Evolutionary conservation across 129 eudicot genomes (phyloP).

Genomic region (Artemisia tridentata): DNA sequence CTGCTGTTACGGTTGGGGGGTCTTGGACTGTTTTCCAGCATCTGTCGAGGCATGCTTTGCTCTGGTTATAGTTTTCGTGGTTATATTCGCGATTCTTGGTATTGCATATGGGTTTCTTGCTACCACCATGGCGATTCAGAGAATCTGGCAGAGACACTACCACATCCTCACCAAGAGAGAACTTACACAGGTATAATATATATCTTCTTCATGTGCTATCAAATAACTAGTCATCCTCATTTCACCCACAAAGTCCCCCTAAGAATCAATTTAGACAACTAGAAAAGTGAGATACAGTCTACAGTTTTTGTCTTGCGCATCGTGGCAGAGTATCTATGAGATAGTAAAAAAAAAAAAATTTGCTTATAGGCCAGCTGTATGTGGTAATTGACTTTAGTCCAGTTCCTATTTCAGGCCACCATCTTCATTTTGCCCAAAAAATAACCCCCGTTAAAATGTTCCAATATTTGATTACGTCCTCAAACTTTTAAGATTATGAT

Average conservation of each 20-base stretch:
- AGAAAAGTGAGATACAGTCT: not conserved
- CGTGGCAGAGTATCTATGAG: not conserved
- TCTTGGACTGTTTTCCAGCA: slow-evolving; percentile 80
- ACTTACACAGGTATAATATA: slow-evolving; percentile 66
- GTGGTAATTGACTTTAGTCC: not conserved
- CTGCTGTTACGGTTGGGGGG: slow-evolving; percentile 91
- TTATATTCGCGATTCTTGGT: slow-evolving; percentile 83
- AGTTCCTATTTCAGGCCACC: not conserved
- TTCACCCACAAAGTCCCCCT: not conserved
- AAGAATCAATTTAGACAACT: not conserved
- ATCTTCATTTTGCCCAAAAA: not conserved
- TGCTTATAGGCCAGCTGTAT: not conserved
- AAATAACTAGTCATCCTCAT: not conserved
- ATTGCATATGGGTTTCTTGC: slow-evolving; percentile 89
- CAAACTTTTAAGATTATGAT: too few species aligned
- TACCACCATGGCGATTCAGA: slow-evolving; percentile 80
- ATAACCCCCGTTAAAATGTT: not conserved
- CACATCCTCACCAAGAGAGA: slow-evolving; percentile 90
- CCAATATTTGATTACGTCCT: too few species aligned
- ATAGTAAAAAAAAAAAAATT: not conserved
- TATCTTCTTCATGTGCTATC: not conserved
- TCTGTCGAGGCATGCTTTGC: slow-evolving; percentile 82
- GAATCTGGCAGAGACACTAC: slow-evolving; percentile 96
- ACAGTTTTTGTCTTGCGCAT: not conserved
- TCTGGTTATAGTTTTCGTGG: slow-evolving; percentile 63